Base-by-base conservation (phyloP, 2,329 filamentous ascomycete genomes). In the Bimuria novae-zelandiae region DNA sequence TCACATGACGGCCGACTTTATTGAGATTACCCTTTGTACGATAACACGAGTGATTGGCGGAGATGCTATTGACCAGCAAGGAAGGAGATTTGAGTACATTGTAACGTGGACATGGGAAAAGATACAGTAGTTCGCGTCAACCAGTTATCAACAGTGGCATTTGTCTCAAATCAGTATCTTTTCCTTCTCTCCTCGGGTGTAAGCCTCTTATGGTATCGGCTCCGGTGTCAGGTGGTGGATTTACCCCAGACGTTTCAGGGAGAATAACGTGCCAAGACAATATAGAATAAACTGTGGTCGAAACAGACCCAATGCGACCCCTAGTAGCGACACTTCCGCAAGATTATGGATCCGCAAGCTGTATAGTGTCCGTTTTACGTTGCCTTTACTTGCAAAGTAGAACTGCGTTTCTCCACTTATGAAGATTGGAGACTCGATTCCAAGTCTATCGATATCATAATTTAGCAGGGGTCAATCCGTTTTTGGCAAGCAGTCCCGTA, bases 241-340 rank as follows among this genome's bases (percentile, higher is more conserved):
- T 7, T 14, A 16, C 21, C 7, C 43, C 14, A 14, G 29, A 11
- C 7, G 30, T 25, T 35, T 46, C 30, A 35, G 30, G 30, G 29
- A 14, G 44, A 33, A 10, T 47, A 27, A 17, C 44, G 22, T 19
- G 53, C 53, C 53, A 56, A 56, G 53, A 19, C 35, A 56, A 56
- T 56, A 49, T 52, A 52, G 16, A n/a, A 45, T 51, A 55, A 55
- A 55, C 49, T 46, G 50, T 37, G 35, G 22, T 35, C 22, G 49
- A 41, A 48, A 37, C 23, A 36, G 22, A 17, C 17, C 37, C 19
- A 44, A 32, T 33, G 42, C 35, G 35, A 11, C 19, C 8, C 30
- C 23, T 25, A 36, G 36, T 25, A 27, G 23, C 22, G 8, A n/a
- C 22, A 27, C 33, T 39, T 21, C 23, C 33, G 33, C 32, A 33